Conservation (phyloP, 116 monocot species). For the Cymodocea nodosa region DNA sequence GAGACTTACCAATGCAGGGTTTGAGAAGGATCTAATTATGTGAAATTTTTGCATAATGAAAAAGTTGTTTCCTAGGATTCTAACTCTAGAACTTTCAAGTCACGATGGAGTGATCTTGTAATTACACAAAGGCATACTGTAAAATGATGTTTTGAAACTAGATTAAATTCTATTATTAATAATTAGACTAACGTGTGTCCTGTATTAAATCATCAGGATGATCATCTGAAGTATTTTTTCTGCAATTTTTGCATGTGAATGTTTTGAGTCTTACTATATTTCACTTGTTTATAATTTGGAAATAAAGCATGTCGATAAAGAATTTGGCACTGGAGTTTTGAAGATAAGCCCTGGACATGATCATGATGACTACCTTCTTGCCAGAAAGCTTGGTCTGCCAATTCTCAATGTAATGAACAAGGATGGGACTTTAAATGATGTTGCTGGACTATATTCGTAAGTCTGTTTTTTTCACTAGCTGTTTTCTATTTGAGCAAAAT, state of each 20-base stretch:
- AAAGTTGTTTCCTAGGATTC: too few species aligned
- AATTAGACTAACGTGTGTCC: too few species aligned
- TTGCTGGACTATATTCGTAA: constrained; percentile 77
- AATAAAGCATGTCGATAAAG: constrained; percentile 85
- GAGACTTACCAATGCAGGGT: too few species aligned
- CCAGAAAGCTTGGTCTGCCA: constrained; percentile 95
- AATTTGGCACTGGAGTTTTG: constrained; percentile 96
- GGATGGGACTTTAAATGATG: constrained; percentile 96
- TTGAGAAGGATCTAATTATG: too few species aligned
- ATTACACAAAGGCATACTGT: too few species aligned
- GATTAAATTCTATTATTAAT: too few species aligned
- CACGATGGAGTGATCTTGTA: too few species aligned
- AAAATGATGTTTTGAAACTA: too few species aligned
- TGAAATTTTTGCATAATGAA: too few species aligned
- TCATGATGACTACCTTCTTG: constrained; percentile 94
- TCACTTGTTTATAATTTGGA: constrained; percentile 1
- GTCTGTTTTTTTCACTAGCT: background rate
- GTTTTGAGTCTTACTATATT: background rate
- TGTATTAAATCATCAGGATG: background rate
- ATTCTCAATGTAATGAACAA: constrained; percentile 98
- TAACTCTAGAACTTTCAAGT: too few species aligned
- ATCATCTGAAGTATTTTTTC: too few species aligned
- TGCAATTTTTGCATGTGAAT: too few species aligned
- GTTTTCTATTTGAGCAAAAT: background rate
- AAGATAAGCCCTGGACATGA: constrained; percentile 99